A percentile compares a stretch with the other conserved stretches of the same genome.
phyloP scores from a whole-genome alignment of 2,329 filamentous ascomycete genomes.

The Herpomyces periplanetae region DNA sequence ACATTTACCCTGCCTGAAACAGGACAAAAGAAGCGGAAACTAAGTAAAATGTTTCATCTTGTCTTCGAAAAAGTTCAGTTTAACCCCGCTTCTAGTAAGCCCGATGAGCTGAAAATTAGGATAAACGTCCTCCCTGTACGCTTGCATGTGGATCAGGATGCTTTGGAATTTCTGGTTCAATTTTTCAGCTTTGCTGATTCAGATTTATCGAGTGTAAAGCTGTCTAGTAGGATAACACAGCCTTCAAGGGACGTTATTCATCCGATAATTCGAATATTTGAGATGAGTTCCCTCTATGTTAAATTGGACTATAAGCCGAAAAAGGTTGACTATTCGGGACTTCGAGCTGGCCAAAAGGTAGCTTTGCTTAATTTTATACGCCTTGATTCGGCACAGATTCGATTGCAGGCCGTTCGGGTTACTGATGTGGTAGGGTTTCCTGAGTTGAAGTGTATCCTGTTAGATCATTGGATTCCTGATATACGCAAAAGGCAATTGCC shows the following conservation, averaged over 20 bases:
- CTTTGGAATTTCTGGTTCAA: slow-evolving; percentile 72
- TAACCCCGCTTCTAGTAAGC: slow-evolving; percentile 39
- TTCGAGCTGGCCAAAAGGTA: slow-evolving; percentile 67
- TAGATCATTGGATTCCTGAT: slow-evolving; percentile 87
- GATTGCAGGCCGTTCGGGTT: slow-evolving; percentile 52
- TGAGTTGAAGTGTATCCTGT: slow-evolving; percentile 48
- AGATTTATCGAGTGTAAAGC: slow-evolving; percentile 11
- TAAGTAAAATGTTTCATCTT: too few relatives aligned
- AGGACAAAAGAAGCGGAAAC: slow-evolving; percentile 45
- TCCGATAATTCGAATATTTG: slow-evolving; percentile 58
- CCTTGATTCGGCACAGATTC: slow-evolving; percentile 52
- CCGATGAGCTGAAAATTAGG: slow-evolving; percentile 55
- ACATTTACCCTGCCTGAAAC: slow-evolving; percentile 64
- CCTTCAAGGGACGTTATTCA: slow-evolving; percentile 23
- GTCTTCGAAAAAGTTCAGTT: slow-evolving; percentile 63
- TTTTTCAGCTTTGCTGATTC: slow-evolving; percentile 97
- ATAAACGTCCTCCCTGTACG: slow-evolving; percentile 35
- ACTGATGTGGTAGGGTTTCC: slow-evolving; percentile 78
- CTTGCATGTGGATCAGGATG: slow-evolving; percentile 84
- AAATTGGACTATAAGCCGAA: slow-evolving; percentile 93
- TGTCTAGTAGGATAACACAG: slow-evolving; percentile 11
- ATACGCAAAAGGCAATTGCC: slow-evolving; percentile 62
- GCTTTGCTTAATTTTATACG: slow-evolving; percentile 98
- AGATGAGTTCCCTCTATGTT: slow-evolving; percentile 43
- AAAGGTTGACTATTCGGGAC: slow-evolving; percentile 67